Evolutionary conservation across 352 stramenopile genomes (phyloP).

Genomic region (Pythium coloratum): DNA sequence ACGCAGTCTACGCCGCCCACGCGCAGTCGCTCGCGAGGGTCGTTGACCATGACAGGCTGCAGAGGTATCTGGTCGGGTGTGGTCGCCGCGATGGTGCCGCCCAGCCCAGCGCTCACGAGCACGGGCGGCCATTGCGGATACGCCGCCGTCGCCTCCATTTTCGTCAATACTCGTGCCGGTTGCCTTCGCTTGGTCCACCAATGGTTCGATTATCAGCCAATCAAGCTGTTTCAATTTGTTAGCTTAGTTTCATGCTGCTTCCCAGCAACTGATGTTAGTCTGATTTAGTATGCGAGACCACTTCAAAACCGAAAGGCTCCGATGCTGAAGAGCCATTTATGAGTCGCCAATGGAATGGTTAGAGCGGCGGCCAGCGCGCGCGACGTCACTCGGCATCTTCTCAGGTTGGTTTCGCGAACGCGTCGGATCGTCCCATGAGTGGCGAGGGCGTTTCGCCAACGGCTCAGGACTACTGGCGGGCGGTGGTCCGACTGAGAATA

Average conservation of each 20-base stretch:
- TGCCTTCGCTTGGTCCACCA: constrained; percentile 7
- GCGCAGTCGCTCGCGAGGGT: constrained; percentile 38
- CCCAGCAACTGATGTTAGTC: neutral
- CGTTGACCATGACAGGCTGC: constrained; percentile 47
- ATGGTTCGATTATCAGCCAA: constrained; percentile 1
- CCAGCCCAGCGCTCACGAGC: constrained; percentile 50
- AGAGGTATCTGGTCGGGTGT: constrained; percentile 56
- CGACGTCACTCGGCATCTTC: constrained; percentile 2
- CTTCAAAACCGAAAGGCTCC: neutral
- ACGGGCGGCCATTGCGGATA: constrained; percentile 60
- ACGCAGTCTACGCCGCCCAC: constrained; percentile 47
- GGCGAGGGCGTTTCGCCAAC: neutral
- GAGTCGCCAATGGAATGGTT: neutral
- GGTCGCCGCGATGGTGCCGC: constrained; percentile 40
- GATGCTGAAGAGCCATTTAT: neutral
- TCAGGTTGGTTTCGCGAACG: constrained; percentile 1
- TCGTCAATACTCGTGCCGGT: neutral
- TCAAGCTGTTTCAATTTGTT: neutral
- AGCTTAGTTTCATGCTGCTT: neutral
- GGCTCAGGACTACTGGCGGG: neutral
- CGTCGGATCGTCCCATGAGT: constrained; percentile 3
- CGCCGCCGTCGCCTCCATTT: constrained; percentile 58
- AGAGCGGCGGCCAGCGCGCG: neutral
- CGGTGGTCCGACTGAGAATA: neutral
- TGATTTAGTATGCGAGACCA: neutral